A percentile compares a stretch with the other conserved stretches of the same genome.
phyloP scores from a whole-genome alignment of 257 asterid genomes.

The Ilex asprella region DNA sequence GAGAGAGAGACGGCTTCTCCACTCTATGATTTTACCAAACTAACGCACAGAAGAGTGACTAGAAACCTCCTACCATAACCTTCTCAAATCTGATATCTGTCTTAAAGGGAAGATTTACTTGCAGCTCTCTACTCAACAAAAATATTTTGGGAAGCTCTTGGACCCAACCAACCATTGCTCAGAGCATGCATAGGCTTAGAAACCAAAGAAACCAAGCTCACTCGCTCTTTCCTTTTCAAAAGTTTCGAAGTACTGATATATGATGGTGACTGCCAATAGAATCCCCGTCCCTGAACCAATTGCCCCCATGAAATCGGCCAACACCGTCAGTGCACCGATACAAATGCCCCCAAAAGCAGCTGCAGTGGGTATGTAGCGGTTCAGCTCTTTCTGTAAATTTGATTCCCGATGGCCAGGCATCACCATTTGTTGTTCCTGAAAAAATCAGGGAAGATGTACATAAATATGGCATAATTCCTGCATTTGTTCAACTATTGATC shows the following conservation, averaged over 20 bases:
- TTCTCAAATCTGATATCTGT: too few species aligned
- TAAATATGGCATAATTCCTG: not conserved
- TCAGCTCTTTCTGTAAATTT: slow-evolving; percentile 75
- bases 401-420: slow-evolving; percentile 94
- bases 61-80: too few species aligned
- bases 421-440: slow-evolving; percentile 96
- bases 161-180: slow-evolving; percentile 6
- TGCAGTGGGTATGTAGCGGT: slow-evolving; percentile 88
- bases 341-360: slow-evolving; percentile 93
- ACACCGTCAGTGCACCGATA: slow-evolving; percentile 80
- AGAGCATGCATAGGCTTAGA: slow-evolving; percentile 24
- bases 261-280: slow-evolving; percentile 76
- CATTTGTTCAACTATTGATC: not conserved
- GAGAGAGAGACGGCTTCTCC: not conserved
- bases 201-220: slow-evolving; percentile 85
- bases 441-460: not conserved
- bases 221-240: slow-evolving; percentile 91
- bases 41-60: too few species aligned
- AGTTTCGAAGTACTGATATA: slow-evolving; percentile 84
- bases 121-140: not conserved
- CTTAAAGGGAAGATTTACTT: not conserved
- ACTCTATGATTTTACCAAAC: too few species aligned
- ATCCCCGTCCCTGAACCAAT: slow-evolving; percentile 93
- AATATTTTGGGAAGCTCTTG: too few species aligned
- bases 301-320: slow-evolving; percentile 94